These are phyloP conservation scores for Phaffia tasmanica DNA, from an alignment of 768 basidiomycete genomes.

Conservation along the genomic window DNA sequence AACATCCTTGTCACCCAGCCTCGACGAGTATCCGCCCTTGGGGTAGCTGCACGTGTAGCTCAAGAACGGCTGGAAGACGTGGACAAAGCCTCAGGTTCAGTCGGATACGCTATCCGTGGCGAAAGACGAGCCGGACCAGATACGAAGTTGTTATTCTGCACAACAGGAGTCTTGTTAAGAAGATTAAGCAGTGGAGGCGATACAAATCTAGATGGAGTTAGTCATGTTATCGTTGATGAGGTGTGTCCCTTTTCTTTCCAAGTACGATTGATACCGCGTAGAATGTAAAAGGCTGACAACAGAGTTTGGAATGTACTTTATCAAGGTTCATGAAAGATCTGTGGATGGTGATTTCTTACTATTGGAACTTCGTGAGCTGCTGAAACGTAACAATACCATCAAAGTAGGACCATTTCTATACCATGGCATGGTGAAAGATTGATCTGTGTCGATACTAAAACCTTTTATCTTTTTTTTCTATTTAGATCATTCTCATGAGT, in stretches of 20 bases:
- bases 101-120: slow-evolving; percentile 78
- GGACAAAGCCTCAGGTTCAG: slow-evolving; percentile 51
- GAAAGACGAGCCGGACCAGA: slow-evolving; percentile 56
- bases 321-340: slow-evolving; percentile 78
- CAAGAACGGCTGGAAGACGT: slow-evolving; percentile 49
- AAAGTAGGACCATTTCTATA: slow-evolving; percentile 53
- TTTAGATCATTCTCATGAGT: not conserved
- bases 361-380: slow-evolving; percentile 65
- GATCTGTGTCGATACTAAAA: not conserved
- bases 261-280: not conserved
- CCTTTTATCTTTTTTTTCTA: not conserved
- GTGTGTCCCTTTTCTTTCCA: slow-evolving; percentile 40
- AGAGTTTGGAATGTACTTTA: not conserved
- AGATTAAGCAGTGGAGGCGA: slow-evolving; percentile 62
- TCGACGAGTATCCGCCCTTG: slow-evolving; percentile 74
- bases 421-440: not conserved
- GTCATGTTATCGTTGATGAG: slow-evolving; percentile 85
- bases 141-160: slow-evolving; percentile 78
- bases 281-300: not conserved
- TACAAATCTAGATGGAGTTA: slow-evolving; percentile 51
- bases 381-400: slow-evolving; percentile 52
- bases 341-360: slow-evolving; percentile 84
- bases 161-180: slow-evolving; percentile 82
- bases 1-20: slow-evolving; percentile 84
- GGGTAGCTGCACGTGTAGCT: slow-evolving; percentile 76